Evolutionary conservation across 352 stramenopile genomes (phyloP), one percentile per base, ranked within the genome.

Genomic region (Phytopythium oedochilum): DNA sequence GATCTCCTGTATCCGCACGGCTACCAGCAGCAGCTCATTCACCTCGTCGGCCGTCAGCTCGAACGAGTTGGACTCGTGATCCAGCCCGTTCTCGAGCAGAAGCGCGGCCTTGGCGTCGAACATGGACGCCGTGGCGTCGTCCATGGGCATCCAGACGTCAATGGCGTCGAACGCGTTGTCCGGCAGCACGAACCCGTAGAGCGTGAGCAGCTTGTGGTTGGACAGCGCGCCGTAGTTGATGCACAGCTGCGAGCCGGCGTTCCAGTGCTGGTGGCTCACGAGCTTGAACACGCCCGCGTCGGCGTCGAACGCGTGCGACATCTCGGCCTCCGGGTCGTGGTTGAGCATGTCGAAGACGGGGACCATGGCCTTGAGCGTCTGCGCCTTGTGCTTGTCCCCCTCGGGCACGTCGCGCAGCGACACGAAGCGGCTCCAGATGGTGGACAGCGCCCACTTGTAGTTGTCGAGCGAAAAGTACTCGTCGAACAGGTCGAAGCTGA

Each of bases 321-420:
- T 85, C 58, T 90, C 75, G 11, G 79, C 83, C 53, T 77, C 66
- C 11, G 81, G 78, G 59, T 90, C 73, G 60, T 94, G 81, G 63
- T 94, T 94, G 48, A 94, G 66, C 81, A 94, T 92, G 63, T 94
- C 83, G 40, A 94, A 94, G 25, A 94, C 83, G 0, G 83, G 83
- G 11, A 88, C 75, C 83, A 94, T 94, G 5, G 77, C 80, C 60
- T 94, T 94, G 50, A 86, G 66, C 22, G 60, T 60, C 49, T 68
- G 55, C 34, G 74, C 75, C 18, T 56, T 48, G n/a, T 53, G 53
- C 40, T 63, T 57, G 54, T 49, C 61, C n/a, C n/a, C n/a, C 22
- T 63, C 36, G 22, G 68, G 57, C 5, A 68, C 54, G 17, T 67
- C 56, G 5, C 63, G 53, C 32, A 94, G 43, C 32, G 83, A 90